Base-by-base conservation (phyloP, 2,329 filamentous ascomycete genomes). In the Tolypocladium guangdongense region DNA sequence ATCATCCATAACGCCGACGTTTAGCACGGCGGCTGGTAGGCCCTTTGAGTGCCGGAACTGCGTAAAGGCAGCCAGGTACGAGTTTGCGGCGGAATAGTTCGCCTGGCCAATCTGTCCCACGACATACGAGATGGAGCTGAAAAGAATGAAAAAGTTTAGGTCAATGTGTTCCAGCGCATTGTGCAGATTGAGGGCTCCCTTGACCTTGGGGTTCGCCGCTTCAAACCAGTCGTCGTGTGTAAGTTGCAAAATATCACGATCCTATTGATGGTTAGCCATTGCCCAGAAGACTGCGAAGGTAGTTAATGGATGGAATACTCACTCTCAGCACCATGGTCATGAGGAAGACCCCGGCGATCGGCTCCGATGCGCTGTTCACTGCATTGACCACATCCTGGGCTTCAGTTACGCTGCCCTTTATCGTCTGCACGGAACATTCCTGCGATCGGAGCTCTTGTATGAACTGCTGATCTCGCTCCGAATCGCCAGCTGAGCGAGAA, bases 121-220 rank as follows among this genome's bases (percentile, higher is more conserved):
- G 0, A 64, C 52, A 35, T 57, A 62, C 0, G 57, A 58, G 16
- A 64, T 56, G 27, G 67, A 70, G 18, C 59, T 61, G 46, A 61
- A 57, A n/a, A 62, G 47, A 12, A 57, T 50, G 53, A 71, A 70
- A 57, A 71, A 68, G 50, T 66, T 60, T 0, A 64, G 51, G 2
- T 56, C 33, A 8, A 41, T 3, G 1, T 51, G 32, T 8, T 33
- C 27, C 18, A 63, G 50, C 4, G 57, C 57, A 0, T 62, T 46
- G 52, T 70, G 65, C 10, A 70, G 56, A 50, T 71, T 71, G 57
- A 60, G 63, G 2, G 66, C 64, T 1, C 67, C 66, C 11, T 55
- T 33, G 3, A 66, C 62, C 52, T 72, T 72, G 27, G 67, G 60
- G 6, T 45, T n/a, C 1, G 50, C 43, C 0, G 54, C 55, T 53